Evolutionary conservation across 2,329 filamentous ascomycete species (phyloP), one percentile per base, ranked within the genome.

Genomic region (Arthroderma sp.): DNA sequence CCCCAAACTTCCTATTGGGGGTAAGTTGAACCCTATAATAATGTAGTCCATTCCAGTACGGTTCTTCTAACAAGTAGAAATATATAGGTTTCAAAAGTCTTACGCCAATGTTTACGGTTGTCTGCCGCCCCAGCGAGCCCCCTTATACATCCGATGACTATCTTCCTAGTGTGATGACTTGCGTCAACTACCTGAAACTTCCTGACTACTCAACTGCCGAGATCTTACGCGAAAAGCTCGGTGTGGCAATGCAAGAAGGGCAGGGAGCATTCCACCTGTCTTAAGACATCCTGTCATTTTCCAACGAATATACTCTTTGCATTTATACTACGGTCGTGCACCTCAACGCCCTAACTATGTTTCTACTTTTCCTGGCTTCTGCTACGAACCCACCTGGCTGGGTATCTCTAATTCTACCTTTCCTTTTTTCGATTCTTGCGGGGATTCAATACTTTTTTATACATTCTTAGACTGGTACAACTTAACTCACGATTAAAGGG

Each of bases 121-220:
- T 98, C 37, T 96, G 91, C 74, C 95, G 95, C 65, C 89, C 89
- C n/a, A 94, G 85, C 63, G 91, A 98, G 60, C 80, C 86, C 10
- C 91, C 91, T 1, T 91, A 88, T 62, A 83, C 81, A 3, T 89
- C 89, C 4, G 91, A 98, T 59, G 91, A 98, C 67, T 98, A 96
- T 58, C 75, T 98, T n/a, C 91, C 93, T 8, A 96, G 88, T 61
- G 93, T 98, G 62, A 98, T 98, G 93, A 98, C 93, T 7, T 98
- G 93, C 62, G 91, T 94, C 65, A 98, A 98, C 65, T 98, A 98
- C 62, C 78, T 98, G 57, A 98, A 98, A 67, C 75, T 98, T 58
- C 91, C 91, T 15, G 86, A 98, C 64, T 98, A 98, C 66, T 89
- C 80, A 53, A 79, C 70, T 53, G 68, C 94, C 50, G 77, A 85